Conservation (phyloP, 129 eudicot genomes). For the Arctium minus region DNA sequence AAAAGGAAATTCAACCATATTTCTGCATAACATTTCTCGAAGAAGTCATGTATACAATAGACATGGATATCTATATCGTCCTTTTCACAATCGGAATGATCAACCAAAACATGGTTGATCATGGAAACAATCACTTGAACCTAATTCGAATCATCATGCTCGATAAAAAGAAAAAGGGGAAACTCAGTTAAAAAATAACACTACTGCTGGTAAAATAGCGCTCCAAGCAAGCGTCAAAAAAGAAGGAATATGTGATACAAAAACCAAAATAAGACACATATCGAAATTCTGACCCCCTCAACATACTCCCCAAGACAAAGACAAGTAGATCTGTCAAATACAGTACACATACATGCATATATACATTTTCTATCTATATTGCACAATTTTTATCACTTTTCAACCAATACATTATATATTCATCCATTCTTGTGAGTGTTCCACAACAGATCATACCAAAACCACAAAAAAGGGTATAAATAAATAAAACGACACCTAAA, state of each 20-base stretch:
- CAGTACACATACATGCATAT: not conserved
- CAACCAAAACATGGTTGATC: not conserved
- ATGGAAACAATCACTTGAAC: not conserved
- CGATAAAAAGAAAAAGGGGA: not conserved
- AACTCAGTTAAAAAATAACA: not conserved
- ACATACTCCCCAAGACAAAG: not conserved
- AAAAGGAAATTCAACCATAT: not conserved
- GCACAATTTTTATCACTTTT: not conserved
- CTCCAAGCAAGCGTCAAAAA: not conserved
- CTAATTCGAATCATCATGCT: not conserved
- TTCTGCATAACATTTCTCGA: not conserved
- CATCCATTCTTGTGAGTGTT: slow-evolving; percentile 1
- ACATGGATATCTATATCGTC: not conserved
- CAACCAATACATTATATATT: not conserved
- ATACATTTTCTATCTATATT: not conserved
- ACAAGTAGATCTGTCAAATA: not conserved
- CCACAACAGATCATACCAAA: not conserved
- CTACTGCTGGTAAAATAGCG: not conserved
- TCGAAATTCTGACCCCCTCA: not conserved
- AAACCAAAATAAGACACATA: not conserved
- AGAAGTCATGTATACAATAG: slow-evolving; percentile 8
- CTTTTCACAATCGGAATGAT: not conserved
- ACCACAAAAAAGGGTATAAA: not conserved
- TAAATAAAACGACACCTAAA: not conserved
- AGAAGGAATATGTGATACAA: not conserved